Conservation (phyloP, 1,139 yeast genomes). For the Blastobotrys proliferans region DNA sequence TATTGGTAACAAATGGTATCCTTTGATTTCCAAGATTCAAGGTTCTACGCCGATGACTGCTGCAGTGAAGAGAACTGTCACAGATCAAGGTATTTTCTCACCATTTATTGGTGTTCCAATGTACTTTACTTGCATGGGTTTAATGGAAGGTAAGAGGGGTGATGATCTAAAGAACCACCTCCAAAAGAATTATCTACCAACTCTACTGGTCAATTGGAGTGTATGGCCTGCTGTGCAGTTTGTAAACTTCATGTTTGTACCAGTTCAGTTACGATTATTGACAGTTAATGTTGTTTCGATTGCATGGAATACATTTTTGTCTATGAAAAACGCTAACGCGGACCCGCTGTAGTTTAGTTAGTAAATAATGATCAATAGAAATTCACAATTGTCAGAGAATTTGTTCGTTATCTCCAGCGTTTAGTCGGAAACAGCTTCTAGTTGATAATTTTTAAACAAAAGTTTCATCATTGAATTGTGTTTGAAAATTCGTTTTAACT, state of each 20-base stretch:
- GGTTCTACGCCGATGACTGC: conserved; percentile 37
- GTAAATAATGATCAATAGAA: conserved; percentile 1
- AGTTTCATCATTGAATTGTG: conserved; percentile 23
- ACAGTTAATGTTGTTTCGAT: conserved; percentile 70
- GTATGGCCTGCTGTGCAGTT: conserved; percentile 86
- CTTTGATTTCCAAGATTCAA: conserved; percentile 49
- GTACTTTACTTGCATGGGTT: conserved; percentile 64
- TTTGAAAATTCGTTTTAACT: too few species aligned
- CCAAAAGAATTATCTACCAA: conserved; percentile 32
- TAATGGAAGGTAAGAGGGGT: conserved; percentile 50
- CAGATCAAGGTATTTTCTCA: conserved; percentile 74
- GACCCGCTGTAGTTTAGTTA: neutral
- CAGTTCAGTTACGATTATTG: conserved; percentile 62
- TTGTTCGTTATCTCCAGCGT: conserved; percentile 27
- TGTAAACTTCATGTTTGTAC: conserved; percentile 66
- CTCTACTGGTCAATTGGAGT: conserved; percentile 67
- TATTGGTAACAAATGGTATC: conserved; percentile 65
- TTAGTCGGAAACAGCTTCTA: conserved; percentile 36
- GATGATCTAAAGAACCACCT: conserved; percentile 31
- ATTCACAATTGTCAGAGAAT: neutral
- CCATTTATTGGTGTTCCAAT: conserved; percentile 45
- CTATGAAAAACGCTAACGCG: conserved; percentile 42
- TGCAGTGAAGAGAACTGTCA: conserved; percentile 47
- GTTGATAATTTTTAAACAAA: conserved; percentile 25
- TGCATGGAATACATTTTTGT: conserved; percentile 81